Evolutionary conservation across 2,329 filamentous ascomycete genomes (phyloP), one percentile per base, ranked within the genome.

Genomic region (Cladosporium sp.): DNA sequence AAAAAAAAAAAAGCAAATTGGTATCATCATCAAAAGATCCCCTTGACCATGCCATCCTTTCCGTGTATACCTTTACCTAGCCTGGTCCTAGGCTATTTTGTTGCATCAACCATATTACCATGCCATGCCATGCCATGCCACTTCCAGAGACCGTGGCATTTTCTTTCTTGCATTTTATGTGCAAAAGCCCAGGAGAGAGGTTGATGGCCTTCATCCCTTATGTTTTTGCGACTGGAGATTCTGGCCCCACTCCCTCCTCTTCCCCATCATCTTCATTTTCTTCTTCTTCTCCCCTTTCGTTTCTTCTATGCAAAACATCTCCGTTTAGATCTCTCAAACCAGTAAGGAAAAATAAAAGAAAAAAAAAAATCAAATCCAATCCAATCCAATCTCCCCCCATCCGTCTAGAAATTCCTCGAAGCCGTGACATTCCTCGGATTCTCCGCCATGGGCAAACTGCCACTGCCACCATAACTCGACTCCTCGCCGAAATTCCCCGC

Each of bases 371-470:
- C 11, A 30, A 12, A 32, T 12, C 12, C 6, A 32, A 11, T 12
- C 9, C 5, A 32, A 32, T 4, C 1, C 1, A n/a, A 4, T 41
- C 15, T 19, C 38, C 8, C 38, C 18, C 19, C 39, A 22, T 24
- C 39, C 19, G 6, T 30, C 38, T 44, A 60, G 36, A 60, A 60
- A 47, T 58, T 60, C 53, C 48, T 48, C 42, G 55, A 57, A 8
- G 55, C 24, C 1, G 49, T 29, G 11, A 53, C 50, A 29, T 47
- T 47, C 32, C 45, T 48, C 11, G 38, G 51, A 27, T 24, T 43
- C 45, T 52, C 42, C 20, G 38, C 19, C 48, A 62, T 60, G 7
- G 60, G 56, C 41, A 58, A 51, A 29, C 55, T 50, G 47, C 57
- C 58, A 20, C 55, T 58, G 39, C 61, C 56, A 52, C 56, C 54